phyloP scores from a whole-genome alignment of 139 green algal species.

The Microglena sp. region DNA sequence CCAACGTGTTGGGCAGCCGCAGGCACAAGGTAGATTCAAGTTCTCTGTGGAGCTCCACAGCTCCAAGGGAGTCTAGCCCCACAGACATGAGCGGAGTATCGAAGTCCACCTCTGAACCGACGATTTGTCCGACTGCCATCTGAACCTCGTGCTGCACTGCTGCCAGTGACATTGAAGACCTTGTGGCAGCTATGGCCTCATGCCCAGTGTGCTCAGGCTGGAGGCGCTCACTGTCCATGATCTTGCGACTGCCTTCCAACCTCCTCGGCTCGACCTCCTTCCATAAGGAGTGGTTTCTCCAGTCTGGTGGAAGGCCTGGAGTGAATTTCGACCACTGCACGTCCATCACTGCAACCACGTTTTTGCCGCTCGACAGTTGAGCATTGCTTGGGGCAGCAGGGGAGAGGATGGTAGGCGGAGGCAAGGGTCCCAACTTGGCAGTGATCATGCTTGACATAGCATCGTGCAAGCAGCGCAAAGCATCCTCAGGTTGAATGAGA shows the following conservation, averaged over 20 bases:
- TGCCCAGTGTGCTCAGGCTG: no score
- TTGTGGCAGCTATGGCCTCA: neutral
- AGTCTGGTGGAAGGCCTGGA: no score
- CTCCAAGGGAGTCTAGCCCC: constrained; percentile 66
- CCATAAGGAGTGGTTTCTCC: neutral
- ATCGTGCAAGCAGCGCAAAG: no score
- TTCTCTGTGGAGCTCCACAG: constrained; percentile 60
- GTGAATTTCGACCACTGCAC: no score
- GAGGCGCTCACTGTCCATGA: neutral
- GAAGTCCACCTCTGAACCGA: constrained; percentile 25
- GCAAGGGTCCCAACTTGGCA: no score
- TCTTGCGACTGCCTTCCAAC: neutral
- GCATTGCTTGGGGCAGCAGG: no score
- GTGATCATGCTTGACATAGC: no score
- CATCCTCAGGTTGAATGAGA: constrained; percentile 33
- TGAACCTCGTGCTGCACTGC: constrained; percentile 7
- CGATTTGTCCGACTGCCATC: constrained; percentile 24
- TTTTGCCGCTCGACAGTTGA: no score
- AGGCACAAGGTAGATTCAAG: constrained; percentile 31
- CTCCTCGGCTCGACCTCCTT: neutral
- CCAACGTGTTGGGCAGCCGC: constrained; percentile 40
- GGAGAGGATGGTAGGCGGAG: no score
- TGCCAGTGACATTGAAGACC: no score
- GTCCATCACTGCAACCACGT: no score
- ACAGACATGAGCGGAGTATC: constrained; percentile 63